Evolutionary conservation across 1,284 basidiomycete genomes (phyloP), one percentile per base, ranked within the genome.

Genomic region (Trichosporon coremiiforme): DNA sequence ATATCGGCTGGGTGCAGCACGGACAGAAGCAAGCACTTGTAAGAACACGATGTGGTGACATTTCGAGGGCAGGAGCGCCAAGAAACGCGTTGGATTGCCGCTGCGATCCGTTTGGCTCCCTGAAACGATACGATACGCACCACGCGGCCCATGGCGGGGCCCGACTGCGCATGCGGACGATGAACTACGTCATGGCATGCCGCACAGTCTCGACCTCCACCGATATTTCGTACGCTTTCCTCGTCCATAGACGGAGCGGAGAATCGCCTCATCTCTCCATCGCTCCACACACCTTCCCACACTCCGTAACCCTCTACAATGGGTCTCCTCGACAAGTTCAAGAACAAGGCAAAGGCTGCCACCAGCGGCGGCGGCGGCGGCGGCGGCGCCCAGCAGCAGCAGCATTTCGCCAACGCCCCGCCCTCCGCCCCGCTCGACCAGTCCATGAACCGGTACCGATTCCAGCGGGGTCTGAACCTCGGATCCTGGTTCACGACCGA

Each of bases 391-490:
- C 33, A 41, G 6, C 33, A 31, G 13, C 68, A 73, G 64, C 67
- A 65, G 41, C 25, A 31, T 4, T 70, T 71, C 45, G 71, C 66
- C 5, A 60, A 67, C 29, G 68, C 66, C 5, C 67, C 72, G 15
- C 64, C 68, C 9, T 57, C 75, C 0, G 73, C 72, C 1, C 66
- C 74, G 0, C 69, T 76, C 25, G 67, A 72, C n/a, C 70, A 73
- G 9, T 73, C 75, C 4, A 73, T 82, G 8, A 89, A 88, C 74
- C 87, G 88, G 31, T 90, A 89, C 81, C 86, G 92, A 60, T 90
- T 90, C 79, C 93, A 94, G 79, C 86, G 89, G 55, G 92, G 92
- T 22, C 89, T 94, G 45, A 95, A 94, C 79, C 87, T 95, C 12
- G 93, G 93, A 87, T 78, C 84, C 33, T 86, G 77, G 85, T 93